Evolutionary conservation across 257 asterid species (phyloP), one percentile per base, ranked within the genome.

Genomic region (Phtheirospermum japonicum): DNA sequence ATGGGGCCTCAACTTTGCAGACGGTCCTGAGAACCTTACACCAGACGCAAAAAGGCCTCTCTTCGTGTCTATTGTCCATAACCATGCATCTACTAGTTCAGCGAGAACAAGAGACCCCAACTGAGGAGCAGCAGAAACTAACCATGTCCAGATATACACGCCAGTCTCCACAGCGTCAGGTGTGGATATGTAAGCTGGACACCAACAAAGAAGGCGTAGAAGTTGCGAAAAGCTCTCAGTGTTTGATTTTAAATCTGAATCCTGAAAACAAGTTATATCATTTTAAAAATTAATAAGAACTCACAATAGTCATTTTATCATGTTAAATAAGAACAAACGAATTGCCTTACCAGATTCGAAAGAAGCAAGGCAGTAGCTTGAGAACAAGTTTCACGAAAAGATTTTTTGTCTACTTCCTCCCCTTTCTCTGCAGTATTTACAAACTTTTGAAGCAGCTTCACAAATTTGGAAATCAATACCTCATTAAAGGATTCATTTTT

Each of bases 121-220:
- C 73, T 82, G 88, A 74, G 97, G 99, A 68, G 99, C 95, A 72
- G 99, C 99, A 64, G 99, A 87, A 72, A 93, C 99, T 65, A 93
- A 72, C 99, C 99, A 93, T 40, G 96, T 89, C 97, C 99, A 93
- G 73, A 87, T 77, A 74, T 82, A 93, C 62, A 93, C 95, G 7
- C 99, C 99, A 66, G 97, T 93, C 70, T 93, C 97, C 80, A 87
- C 90, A 9, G 99, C 97, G 67, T 93, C 95, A 65, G 86, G 79
- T 28, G 96, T 89, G 66, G 91, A 75, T 75, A 93, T 84, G 84
- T 93, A 93, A 71, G 97, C 99, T 57, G 99, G 99, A 80, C 97
- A 93, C 99, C 99, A 93, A 87, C 99, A 93, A 75, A 93, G 96
- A 71, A 93, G 96, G 63, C 97, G 97, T 49, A 93, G 83, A 78